A percentile compares a stretch with the other conserved stretches of the same genome.
phyloP scores from a whole-genome alignment of 495 filamentous ascomycete genomes.

The Lasiosphaeria miniovina region DNA sequence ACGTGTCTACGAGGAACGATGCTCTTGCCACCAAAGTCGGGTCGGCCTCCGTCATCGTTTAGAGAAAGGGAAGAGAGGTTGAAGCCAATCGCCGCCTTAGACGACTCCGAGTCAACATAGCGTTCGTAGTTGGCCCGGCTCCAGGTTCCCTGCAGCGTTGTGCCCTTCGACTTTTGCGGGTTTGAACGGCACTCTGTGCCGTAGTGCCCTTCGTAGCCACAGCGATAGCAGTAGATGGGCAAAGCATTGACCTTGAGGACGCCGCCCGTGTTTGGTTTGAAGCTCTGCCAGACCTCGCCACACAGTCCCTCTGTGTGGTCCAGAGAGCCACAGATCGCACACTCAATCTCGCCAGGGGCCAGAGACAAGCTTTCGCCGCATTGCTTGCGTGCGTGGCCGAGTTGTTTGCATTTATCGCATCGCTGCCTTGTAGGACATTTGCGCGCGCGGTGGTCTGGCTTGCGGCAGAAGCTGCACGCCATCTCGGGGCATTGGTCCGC shows the following conservation, averaged over 20 bases:
- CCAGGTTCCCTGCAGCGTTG: slow-evolving; percentile 31
- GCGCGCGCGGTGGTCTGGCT: slow-evolving; percentile 28
- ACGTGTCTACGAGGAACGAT: slow-evolving; percentile 38
- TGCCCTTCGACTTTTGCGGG: slow-evolving; percentile 5
- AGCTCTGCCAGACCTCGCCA: slow-evolving; percentile 39
- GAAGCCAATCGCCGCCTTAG: slow-evolving; percentile 29
- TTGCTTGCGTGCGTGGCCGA: slow-evolving; percentile 30
- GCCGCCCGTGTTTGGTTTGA: slow-evolving; percentile 15
- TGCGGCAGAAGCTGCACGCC: slow-evolving; percentile 35
- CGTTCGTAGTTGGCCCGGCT: slow-evolving; percentile 29
- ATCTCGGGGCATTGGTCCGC: slow-evolving; percentile 29
- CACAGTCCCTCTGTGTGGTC: slow-evolving; percentile 35
- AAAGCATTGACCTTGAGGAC: slow-evolving; percentile 36
- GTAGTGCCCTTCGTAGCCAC: slow-evolving; percentile 39
- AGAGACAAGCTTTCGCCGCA: slow-evolving; percentile 38
- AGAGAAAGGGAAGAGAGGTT: not conserved
- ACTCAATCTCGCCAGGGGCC: slow-evolving; percentile 31
- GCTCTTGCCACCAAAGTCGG: slow-evolving; percentile 36
- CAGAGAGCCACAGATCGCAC: slow-evolving; percentile 33
- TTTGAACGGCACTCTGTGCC: slow-evolving; percentile 34
- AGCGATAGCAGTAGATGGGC: slow-evolving; percentile 41
- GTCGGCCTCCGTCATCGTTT: slow-evolving; percentile 13
- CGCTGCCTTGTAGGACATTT: slow-evolving; percentile 36
- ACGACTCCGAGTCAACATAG: slow-evolving; percentile 36
- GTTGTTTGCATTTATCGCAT: slow-evolving; percentile 39